Evolutionary conservation across 495 filamentous ascomycete genomes (phyloP).

Genomic region (Rhypophila decipiens): DNA sequence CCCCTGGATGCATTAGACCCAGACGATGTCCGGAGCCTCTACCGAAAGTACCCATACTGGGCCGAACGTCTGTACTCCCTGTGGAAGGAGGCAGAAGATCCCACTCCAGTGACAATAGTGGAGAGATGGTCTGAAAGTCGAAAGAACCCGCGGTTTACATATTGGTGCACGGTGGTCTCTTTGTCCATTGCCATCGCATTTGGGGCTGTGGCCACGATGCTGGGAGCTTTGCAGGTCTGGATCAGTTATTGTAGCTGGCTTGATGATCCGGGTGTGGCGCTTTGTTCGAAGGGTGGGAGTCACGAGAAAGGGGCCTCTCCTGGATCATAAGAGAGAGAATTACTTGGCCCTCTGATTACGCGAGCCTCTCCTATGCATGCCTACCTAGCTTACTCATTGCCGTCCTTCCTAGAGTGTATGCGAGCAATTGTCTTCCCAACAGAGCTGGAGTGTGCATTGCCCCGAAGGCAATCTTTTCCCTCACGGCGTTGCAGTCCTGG

Average conservation of each 20-base stretch:
- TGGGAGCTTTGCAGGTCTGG: slow-evolving; percentile 9
- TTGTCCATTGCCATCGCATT: slow-evolving; percentile 7
- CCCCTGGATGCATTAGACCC: slow-evolving; percentile 2
- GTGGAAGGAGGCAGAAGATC: slow-evolving; percentile 10
- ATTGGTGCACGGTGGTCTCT: slow-evolving; percentile 9
- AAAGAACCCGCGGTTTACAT: slow-evolving; percentile 10
- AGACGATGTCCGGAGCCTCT: slow-evolving; percentile 2
- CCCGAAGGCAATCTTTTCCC: too few relatives aligned
- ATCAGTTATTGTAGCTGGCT: slow-evolving; percentile 8
- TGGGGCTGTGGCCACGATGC: slow-evolving; percentile 5
- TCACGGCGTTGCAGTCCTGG: too few relatives aligned
- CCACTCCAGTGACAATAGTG: slow-evolving; percentile 6
- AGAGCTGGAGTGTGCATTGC: too few relatives aligned
- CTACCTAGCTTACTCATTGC: too few relatives aligned
- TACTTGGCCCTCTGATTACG: too few relatives aligned
- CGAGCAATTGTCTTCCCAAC: too few relatives aligned
- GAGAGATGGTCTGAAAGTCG: slow-evolving; percentile 9
- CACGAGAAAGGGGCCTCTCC: too few relatives aligned
- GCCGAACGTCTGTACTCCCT: slow-evolving; percentile 8
- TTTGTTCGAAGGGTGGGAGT: too few relatives aligned
- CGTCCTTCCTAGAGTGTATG: too few relatives aligned
- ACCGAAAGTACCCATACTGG: slow-evolving; percentile 9
- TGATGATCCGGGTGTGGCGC: background rate
- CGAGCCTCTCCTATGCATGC: too few relatives aligned
- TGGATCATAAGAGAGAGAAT: too few relatives aligned